These are phyloP conservation scores for Theobroma cacao DNA, from an alignment of 345 rosid species.

Conservation along the genomic window DNA sequence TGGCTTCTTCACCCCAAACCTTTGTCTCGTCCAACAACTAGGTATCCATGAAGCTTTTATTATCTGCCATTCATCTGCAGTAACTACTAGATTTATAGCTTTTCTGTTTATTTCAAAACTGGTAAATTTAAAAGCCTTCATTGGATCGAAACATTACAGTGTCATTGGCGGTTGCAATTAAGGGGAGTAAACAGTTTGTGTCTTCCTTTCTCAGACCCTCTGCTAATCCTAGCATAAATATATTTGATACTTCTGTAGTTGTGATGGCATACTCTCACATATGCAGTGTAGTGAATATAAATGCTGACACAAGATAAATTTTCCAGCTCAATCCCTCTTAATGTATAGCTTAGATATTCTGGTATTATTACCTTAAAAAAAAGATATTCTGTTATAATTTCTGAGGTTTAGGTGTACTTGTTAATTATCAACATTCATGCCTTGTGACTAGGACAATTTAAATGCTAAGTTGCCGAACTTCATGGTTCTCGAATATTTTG, in stretches of 20 bases:
- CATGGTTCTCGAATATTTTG: no score
- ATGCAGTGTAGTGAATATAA: not conserved
- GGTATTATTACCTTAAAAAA: not conserved
- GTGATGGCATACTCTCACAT: not conserved
- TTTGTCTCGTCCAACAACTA: slow-evolving; percentile 66
- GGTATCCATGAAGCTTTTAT: slow-evolving; percentile 35
- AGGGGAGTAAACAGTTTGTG: not conserved
- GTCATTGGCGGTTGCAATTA: not conserved
- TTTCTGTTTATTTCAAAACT: not conserved
- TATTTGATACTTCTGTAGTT: not conserved
- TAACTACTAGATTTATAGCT: not conserved
- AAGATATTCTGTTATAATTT: not conserved
- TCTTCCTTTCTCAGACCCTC: not conserved
- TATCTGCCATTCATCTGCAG: not conserved
- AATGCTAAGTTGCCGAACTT: no score
- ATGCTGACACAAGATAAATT: not conserved
- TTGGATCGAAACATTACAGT: not conserved
- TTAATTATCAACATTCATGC: no score
- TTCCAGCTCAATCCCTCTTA: not conserved
- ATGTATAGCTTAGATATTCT: not conserved
- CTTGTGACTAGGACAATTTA: no score
- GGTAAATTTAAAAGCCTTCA: not conserved
- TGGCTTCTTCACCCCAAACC: slow-evolving; percentile 85
- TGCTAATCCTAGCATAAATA: not conserved
- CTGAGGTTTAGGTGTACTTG: not conserved